Evolutionary conservation across 306 rosid species (phyloP).

Genomic region (Arachis hypogaea): DNA sequence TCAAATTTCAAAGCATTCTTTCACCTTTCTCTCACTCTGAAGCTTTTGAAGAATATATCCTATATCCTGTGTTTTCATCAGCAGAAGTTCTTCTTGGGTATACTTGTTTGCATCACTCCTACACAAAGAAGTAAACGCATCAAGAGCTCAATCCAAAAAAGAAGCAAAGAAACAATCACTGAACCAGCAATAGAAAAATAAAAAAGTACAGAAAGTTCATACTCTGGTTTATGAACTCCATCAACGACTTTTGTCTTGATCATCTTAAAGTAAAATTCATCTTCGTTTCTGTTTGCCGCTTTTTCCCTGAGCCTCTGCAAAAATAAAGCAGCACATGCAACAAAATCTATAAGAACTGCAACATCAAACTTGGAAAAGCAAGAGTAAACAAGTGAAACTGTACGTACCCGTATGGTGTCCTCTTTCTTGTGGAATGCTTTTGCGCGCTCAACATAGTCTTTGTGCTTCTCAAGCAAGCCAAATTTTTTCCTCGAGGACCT

Average conservation of each 20-base stretch:
- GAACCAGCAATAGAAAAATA: no score
- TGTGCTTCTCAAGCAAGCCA: conserved; percentile 85
- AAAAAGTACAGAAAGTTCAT: conserved; percentile 24
- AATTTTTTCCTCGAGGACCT: conserved; percentile 71
- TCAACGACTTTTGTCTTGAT: conserved; percentile 52
- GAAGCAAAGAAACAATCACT: neutral
- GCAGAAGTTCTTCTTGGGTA: conserved; percentile 67
- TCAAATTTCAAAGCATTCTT: neutral
- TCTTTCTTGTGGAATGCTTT: conserved; percentile 71
- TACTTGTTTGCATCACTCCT: conserved; percentile 78
- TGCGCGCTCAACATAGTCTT: conserved; percentile 86
- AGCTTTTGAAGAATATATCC: conserved; percentile 77
- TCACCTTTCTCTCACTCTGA: conserved; percentile 82
- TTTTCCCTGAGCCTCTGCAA: conserved; percentile 75
- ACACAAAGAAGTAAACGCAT: neutral
- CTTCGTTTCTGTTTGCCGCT: conserved; percentile 69
- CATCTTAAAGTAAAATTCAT: conserved; percentile 91
- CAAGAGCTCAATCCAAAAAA: neutral
- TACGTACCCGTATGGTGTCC: conserved; percentile 72
- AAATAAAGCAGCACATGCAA: neutral
- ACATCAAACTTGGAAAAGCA: neutral
- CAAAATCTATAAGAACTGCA: neutral
- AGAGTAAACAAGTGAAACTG: neutral
- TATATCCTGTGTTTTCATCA: conserved; percentile 85
- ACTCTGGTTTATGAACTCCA: conserved; percentile 77